Evolutionary conservation across 805 yeast species (phyloP).

Genomic region (Monosporozyma unispora): DNA sequence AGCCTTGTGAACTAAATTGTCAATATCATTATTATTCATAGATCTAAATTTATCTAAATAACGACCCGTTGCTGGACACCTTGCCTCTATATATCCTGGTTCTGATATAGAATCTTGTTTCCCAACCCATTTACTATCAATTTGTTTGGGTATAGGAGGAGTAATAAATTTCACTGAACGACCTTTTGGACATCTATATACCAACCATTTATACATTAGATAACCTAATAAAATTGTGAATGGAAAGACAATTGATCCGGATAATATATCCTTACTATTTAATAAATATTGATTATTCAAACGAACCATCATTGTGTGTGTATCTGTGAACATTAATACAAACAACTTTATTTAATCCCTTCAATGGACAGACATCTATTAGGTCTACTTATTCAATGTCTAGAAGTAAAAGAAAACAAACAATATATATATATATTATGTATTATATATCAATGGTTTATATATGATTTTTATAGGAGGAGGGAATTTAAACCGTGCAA

Average conservation of each 20-base stretch:
- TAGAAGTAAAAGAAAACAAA: not conserved
- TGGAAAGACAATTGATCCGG: not conserved
- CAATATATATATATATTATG: not conserved
- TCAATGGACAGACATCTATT: not conserved
- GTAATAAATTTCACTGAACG: not conserved
- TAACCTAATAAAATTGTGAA: not conserved
- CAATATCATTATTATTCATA: conserved; percentile 61
- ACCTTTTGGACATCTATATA: conserved; percentile 1
- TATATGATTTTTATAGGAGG: not conserved
- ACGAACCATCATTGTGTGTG: not conserved
- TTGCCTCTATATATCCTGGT: conserved; percentile 38
- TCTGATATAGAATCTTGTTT: conserved; percentile 40
- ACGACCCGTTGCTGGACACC: conserved; percentile 94
- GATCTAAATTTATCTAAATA: conserved; percentile 64
- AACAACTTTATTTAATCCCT: too few species aligned
- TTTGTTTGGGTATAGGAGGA: not conserved
- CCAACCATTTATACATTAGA: conserved; percentile 15
- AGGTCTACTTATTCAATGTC: not conserved
- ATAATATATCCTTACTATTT: not conserved
- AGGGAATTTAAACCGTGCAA: not conserved
- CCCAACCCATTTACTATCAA: conserved; percentile 47
- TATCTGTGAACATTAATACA: not conserved
- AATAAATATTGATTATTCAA: not conserved
- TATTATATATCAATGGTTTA: not conserved
- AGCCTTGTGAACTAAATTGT: conserved; percentile 42